A percentile compares a stretch with the other conserved stretches of the same genome.
These are phyloP conservation scores for Penicillium sp. DNA, from an alignment of 2,329 filamentous ascomycete species.

Conservation along the genomic window DNA sequence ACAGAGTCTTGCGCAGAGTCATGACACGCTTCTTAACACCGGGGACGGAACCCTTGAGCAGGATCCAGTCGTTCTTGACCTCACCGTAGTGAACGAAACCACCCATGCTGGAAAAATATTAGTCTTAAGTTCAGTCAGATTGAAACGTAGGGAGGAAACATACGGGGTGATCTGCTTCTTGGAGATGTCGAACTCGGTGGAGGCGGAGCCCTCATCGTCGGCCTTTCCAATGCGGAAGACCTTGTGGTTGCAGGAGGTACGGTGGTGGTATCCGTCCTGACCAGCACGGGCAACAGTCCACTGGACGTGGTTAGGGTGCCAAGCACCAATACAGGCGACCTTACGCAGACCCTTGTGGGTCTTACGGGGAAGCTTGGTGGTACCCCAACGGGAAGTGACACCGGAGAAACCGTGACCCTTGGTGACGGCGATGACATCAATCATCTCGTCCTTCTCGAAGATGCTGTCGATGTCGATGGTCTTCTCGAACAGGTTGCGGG, in stretches of 20 bases:
- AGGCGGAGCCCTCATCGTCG: constrained; percentile 84
- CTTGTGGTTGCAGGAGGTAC: constrained; percentile 99
- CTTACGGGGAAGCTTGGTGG: constrained; percentile 99
- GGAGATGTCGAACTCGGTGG: constrained; percentile 93
- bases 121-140: neutral
- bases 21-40: constrained; percentile 99
- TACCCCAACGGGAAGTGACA: constrained; percentile 98
- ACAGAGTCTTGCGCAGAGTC: constrained; percentile 99
- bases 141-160: constrained; percentile 47
- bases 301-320: constrained; percentile 99
- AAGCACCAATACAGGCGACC: constrained; percentile 99
- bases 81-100: constrained; percentile 99
- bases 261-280: constrained; percentile 99
- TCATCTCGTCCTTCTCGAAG: constrained; percentile 99
- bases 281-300: constrained; percentile 99
- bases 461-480: constrained; percentile 86
- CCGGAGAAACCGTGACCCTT: constrained; percentile 99
- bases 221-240: constrained; percentile 98
- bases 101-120: constrained; percentile 68
- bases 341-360: constrained; percentile 99
- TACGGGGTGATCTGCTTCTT: constrained; percentile 99
- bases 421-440: constrained; percentile 98
- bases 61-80: constrained; percentile 98
- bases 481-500: constrained; percentile 98
- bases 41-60: constrained; percentile 96